Evolutionary conservation across 352 stramenopile genomes (phyloP).

Genomic region (Globisporangium polare): DNA sequence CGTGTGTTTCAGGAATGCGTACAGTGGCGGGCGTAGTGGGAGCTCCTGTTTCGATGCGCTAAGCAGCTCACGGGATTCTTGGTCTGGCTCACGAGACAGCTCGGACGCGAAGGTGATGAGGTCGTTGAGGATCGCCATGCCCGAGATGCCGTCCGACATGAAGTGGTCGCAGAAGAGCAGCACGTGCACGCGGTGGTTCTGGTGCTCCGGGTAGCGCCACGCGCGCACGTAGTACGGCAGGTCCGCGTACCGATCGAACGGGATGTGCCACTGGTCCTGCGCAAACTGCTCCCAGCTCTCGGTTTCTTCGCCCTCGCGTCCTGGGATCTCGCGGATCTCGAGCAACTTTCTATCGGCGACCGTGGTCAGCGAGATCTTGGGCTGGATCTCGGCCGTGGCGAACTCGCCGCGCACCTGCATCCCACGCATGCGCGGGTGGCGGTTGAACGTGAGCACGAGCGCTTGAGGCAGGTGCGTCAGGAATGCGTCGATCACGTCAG

Average conservation of each 20-base stretch:
- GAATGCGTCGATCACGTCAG: too few species aligned
- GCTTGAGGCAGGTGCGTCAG: too few species aligned
- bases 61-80: too few species aligned
- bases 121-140: conserved; percentile 9
- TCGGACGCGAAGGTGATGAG: conserved; percentile 4
- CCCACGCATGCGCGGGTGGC: neutral
- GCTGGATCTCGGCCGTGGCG: neutral
- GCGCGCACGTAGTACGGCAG: conserved; percentile 12
- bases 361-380: too few species aligned
- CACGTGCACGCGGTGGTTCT: conserved; percentile 2
- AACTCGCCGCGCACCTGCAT: neutral
- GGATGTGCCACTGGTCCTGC: conserved; percentile 2
- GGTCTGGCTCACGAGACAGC: conserved; percentile 5
- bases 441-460: neutral
- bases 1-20: too few species aligned
- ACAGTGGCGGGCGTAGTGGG: conserved; percentile 5
- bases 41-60: too few species aligned
- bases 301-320: too few species aligned
- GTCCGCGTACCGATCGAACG: conserved; percentile 5
- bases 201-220: conserved; percentile 1
- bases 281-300: conserved; percentile 11
- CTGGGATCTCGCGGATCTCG: conserved; percentile 8
- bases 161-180: conserved; percentile 12
- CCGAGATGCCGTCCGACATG: conserved; percentile 10
- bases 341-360: too few species aligned